Conservation (phyloP, 495 filamentous ascomycete species). For the Bathelium albidoporum region DNA sequence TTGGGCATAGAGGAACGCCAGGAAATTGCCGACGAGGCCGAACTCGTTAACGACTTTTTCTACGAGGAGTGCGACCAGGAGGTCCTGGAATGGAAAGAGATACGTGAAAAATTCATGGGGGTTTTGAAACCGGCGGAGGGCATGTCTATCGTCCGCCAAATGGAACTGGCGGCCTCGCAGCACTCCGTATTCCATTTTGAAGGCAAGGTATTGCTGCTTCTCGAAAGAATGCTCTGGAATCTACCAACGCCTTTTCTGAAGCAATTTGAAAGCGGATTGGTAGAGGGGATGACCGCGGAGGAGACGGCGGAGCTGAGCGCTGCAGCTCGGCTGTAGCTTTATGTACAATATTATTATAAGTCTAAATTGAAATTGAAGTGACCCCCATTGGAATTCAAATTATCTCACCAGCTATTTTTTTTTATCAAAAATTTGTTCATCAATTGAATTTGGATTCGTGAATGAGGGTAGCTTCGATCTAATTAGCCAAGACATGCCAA, state of each 20-base stretch:
- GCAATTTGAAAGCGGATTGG: slow-evolving; percentile 25
- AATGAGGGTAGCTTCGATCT: no score
- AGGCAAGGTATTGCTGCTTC: slow-evolving; percentile 15
- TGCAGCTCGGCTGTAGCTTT: neutral
- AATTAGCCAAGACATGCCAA: no score
- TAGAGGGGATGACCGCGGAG: slow-evolving; percentile 22
- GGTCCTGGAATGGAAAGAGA: slow-evolving; percentile 21
- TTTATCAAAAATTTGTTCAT: no score
- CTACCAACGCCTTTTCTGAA: slow-evolving; percentile 22
- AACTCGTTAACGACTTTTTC: slow-evolving; percentile 22
- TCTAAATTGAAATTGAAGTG: neutral
- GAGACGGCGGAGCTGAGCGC: slow-evolving; percentile 16
- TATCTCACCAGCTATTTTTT: no score
- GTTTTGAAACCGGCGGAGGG: slow-evolving; percentile 7
- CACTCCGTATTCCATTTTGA: slow-evolving; percentile 17
- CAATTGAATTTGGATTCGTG: no score
- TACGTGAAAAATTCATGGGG: slow-evolving; percentile 14
- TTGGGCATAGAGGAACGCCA: slow-evolving; percentile 9
- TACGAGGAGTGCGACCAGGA: slow-evolving; percentile 16
- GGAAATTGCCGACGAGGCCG: slow-evolving; percentile 15
- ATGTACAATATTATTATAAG: neutral
- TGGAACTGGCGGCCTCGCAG: neutral
- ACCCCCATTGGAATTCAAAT: neutral
- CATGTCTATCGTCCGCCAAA: neutral
- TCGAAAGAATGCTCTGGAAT: slow-evolving; percentile 17